Conservation (phyloP, 2,329 filamentous ascomycete genomes). For the Rutstroemia sp. region DNA sequence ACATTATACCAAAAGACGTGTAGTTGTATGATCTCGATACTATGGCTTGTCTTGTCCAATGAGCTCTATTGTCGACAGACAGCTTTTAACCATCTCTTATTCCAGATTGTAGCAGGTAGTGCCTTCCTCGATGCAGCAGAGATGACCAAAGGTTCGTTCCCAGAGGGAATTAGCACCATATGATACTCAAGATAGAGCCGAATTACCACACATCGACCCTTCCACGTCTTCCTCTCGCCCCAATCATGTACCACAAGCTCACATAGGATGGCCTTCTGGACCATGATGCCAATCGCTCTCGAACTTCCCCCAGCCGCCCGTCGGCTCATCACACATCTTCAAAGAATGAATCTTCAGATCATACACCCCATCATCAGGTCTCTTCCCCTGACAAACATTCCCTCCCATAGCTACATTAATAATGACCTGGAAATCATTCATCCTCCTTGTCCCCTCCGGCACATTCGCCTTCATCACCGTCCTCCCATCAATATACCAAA, state of each 20-base stretch:
- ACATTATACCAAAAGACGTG: too few species aligned
- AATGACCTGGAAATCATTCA: slow-evolving; percentile 49
- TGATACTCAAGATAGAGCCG: too few species aligned
- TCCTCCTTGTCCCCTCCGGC: slow-evolving; percentile 43
- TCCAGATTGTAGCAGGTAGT: too few species aligned
- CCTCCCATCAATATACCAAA: slow-evolving; percentile 53
- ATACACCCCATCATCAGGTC: slow-evolving; percentile 45
- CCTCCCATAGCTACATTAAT: slow-evolving; percentile 58
- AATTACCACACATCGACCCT: too few species aligned
- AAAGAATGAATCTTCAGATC: slow-evolving; percentile 48
- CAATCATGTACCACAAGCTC: not conserved
- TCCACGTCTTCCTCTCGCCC: not conserved
- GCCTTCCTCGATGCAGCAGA: too few species aligned
- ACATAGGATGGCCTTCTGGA: slow-evolving; percentile 10
- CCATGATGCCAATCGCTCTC: slow-evolving; percentile 39
- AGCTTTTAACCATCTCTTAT: too few species aligned
- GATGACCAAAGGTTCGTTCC: too few species aligned
- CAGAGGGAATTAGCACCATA: too few species aligned
- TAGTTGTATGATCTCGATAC: too few species aligned
- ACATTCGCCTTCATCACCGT: slow-evolving; percentile 50
- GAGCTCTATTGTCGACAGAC: too few species aligned
- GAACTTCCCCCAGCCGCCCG: slow-evolving; percentile 48
- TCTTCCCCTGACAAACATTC: slow-evolving; percentile 46
- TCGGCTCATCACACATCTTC: slow-evolving; percentile 44
- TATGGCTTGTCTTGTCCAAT: too few species aligned